Percentiles rank a stretch among this genome's conserved stretches.
phyloP scores from a whole-genome alignment of 495 filamentous ascomycete species.

The Lasiosphaeria miniovina region DNA sequence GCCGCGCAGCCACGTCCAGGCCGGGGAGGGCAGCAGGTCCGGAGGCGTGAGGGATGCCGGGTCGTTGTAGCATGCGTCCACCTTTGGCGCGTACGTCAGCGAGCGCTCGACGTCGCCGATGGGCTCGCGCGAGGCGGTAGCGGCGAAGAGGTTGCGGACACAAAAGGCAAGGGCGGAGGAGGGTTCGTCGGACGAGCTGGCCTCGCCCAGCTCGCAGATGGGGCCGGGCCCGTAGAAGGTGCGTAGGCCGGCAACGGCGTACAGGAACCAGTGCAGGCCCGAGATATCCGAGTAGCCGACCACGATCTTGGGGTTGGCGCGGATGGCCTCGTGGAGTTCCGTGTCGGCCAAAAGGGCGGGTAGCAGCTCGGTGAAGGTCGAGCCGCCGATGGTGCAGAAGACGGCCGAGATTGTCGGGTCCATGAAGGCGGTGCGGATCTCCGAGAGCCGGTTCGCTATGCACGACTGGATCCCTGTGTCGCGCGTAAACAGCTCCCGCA shows the following conservation, averaged over 20 bases:
- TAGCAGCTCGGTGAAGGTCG: constrained; percentile 28
- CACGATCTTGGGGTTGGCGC: constrained; percentile 34
- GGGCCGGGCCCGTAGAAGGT: constrained; percentile 37
- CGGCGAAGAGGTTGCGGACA: not conserved
- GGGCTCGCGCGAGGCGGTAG: not conserved
- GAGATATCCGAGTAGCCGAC: constrained; percentile 38
- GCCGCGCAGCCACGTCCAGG: constrained; percentile 24
- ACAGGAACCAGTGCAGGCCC: constrained; percentile 32
- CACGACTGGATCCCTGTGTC: constrained; percentile 18
- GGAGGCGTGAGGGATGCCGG: not conserved
- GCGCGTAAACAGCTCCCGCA: constrained; percentile 20
- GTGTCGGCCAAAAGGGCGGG: constrained; percentile 28
- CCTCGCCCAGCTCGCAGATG: constrained; percentile 29
- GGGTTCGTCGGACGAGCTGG: constrained; percentile 15
- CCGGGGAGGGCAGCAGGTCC: constrained; percentile 11
- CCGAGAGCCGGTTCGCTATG: constrained; percentile 21
- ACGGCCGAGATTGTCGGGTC: constrained; percentile 28
- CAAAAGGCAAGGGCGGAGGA: not conserved
- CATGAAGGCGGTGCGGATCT: constrained; percentile 26
- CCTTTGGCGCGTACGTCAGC: not conserved
- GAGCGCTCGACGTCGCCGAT: not conserved
- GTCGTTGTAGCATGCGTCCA: not conserved
- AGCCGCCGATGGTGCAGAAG: constrained; percentile 32
- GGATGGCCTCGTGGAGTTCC: constrained; percentile 23
- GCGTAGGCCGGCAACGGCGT: constrained; percentile 28